These are phyloP conservation scores for Melanomma pulvis-pyrius DNA, from an alignment of 495 filamentous ascomycete genomes.

Conservation along the genomic window DNA sequence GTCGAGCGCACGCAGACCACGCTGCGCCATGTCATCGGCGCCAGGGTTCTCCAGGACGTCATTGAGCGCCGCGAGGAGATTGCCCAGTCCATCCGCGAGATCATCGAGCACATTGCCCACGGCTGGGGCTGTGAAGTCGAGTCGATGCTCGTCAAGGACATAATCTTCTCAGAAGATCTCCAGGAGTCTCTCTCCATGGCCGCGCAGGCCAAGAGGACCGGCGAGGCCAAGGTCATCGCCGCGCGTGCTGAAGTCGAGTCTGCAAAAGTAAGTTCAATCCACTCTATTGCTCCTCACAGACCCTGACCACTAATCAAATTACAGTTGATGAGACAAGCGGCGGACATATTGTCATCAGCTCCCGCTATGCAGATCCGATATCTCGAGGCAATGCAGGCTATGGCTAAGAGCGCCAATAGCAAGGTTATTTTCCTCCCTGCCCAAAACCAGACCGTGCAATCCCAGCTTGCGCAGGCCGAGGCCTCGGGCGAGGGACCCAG, in stretches of 20 bases:
- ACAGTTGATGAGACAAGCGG: conserved; percentile 95
- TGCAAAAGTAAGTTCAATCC: conserved; percentile 60
- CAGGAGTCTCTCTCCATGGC: conserved; percentile 99
- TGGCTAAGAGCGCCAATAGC: conserved; percentile 93
- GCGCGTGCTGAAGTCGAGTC: conserved; percentile 95
- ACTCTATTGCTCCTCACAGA: not conserved
- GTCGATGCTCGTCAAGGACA: conserved; percentile 99
- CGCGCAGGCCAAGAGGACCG: conserved; percentile 98
- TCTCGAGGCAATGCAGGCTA: conserved; percentile 98
- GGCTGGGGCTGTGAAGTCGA: conserved; percentile 97
- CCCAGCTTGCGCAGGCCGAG: conserved; percentile 57
- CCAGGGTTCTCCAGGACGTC: conserved; percentile 94
- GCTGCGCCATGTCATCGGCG: conserved; percentile 94
- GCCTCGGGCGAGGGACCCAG: conserved; percentile 62
- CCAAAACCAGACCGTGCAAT: conserved; percentile 51
- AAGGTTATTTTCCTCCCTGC: conserved; percentile 95
- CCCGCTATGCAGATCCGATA: conserved; percentile 97
- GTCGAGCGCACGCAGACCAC: conserved; percentile 98
- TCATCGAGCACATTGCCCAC: conserved; percentile 92
- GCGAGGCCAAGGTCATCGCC: conserved; percentile 96
- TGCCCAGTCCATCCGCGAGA: conserved; percentile 89
- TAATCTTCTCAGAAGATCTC: conserved; percentile 93
- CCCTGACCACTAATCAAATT: conserved; percentile 3
- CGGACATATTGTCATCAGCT: conserved; percentile 89
- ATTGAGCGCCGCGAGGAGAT: conserved; percentile 99